A percentile compares a stretch with the other conserved stretches of the same genome.
These are phyloP conservation scores for Plasmopara halstedii DNA, from an alignment of 352 stramenopile species.

Conservation along the genomic window DNA sequence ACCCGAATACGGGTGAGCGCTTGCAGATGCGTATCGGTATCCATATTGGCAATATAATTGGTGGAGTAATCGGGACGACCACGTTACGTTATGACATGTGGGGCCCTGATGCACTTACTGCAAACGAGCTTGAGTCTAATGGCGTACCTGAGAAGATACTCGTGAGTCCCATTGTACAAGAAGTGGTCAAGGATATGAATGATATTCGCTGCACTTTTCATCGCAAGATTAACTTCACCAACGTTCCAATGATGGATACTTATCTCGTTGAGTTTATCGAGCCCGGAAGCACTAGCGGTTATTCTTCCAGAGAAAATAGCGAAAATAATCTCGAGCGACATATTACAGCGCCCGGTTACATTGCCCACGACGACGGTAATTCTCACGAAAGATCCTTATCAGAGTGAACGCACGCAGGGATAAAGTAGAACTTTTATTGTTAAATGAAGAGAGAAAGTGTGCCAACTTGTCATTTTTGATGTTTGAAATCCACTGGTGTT, in stretches of 20 bases:
- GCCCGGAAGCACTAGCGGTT: slow-evolving; percentile 13
- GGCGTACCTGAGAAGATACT: slow-evolving; percentile 73
- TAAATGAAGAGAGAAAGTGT: too few relatives aligned
- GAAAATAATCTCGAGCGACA: not conserved
- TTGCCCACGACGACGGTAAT: slow-evolving; percentile 8
- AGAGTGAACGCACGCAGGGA: too few relatives aligned
- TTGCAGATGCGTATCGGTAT: slow-evolving; percentile 86
- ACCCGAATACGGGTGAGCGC: slow-evolving; percentile 76
- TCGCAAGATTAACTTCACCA: slow-evolving; percentile 77
- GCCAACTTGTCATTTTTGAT: too few relatives aligned
- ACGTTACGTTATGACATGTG: slow-evolving; percentile 88
- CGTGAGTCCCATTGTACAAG: slow-evolving; percentile 70
- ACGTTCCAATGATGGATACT: slow-evolving; percentile 76
- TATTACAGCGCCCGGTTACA: slow-evolving; percentile 1
- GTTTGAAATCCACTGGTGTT: too few relatives aligned
- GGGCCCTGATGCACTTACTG: slow-evolving; percentile 73
- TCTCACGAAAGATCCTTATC: not conserved
- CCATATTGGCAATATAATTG: slow-evolving; percentile 85
- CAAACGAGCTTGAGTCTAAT: slow-evolving; percentile 84
- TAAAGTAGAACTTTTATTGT: too few relatives aligned
- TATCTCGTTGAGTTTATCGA: slow-evolving; percentile 79
- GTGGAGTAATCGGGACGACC: slow-evolving; percentile 77
- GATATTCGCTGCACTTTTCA: slow-evolving; percentile 80
- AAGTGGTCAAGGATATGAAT: slow-evolving; percentile 77
- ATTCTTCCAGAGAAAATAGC: slow-evolving; percentile 9